phyloP scores from a whole-genome alignment of 2,329 filamentous ascomycete genomes.

The Juglanconis sp. region DNA sequence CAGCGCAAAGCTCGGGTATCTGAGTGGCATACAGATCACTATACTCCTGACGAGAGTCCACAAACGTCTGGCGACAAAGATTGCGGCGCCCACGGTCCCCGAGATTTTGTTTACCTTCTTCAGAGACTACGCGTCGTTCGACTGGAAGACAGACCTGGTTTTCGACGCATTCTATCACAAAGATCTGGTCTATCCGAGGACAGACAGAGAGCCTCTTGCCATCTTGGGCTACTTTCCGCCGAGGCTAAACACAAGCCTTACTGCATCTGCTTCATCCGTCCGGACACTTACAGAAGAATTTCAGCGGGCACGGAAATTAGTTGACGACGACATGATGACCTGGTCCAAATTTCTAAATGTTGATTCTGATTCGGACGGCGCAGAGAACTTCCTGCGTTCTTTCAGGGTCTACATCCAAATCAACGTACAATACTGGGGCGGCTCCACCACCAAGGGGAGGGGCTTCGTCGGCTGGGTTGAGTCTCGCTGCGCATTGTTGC shows the following conservation, averaged over 20 bases:
- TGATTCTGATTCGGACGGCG: constrained; percentile 23
- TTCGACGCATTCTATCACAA: constrained; percentile 60
- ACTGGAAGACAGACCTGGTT: constrained; percentile 54
- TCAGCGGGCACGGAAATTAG: constrained; percentile 37
- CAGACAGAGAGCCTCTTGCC: constrained; percentile 57
- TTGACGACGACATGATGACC: constrained; percentile 33
- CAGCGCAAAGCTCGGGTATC: constrained; percentile 60
- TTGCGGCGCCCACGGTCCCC: constrained; percentile 37
- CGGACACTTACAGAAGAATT: constrained; percentile 51
- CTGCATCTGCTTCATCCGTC: constrained; percentile 51
- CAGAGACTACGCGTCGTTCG: constrained; percentile 56
- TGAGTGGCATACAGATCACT: constrained; percentile 63
- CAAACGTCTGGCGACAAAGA: constrained; percentile 47
- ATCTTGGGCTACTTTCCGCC: constrained; percentile 62
- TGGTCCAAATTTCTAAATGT: constrained; percentile 42
- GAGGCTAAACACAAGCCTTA: constrained; percentile 55
- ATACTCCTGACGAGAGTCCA: constrained; percentile 58
- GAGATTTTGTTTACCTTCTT: constrained; percentile 61
- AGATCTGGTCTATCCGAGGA: constrained; percentile 49
- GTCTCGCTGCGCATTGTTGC: constrained; percentile 53
- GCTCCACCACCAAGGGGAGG: constrained; percentile 51
- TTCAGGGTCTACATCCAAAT: constrained; percentile 58
- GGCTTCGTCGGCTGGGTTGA: constrained; percentile 62
- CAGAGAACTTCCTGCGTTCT: constrained; percentile 45
- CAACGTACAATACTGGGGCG: constrained; percentile 64